Percentiles rank a stretch among this genome's conserved stretches.
phyloP scores from a whole-genome alignment of 352 stramenopile genomes.

The Phytophthora crassamura region DNA sequence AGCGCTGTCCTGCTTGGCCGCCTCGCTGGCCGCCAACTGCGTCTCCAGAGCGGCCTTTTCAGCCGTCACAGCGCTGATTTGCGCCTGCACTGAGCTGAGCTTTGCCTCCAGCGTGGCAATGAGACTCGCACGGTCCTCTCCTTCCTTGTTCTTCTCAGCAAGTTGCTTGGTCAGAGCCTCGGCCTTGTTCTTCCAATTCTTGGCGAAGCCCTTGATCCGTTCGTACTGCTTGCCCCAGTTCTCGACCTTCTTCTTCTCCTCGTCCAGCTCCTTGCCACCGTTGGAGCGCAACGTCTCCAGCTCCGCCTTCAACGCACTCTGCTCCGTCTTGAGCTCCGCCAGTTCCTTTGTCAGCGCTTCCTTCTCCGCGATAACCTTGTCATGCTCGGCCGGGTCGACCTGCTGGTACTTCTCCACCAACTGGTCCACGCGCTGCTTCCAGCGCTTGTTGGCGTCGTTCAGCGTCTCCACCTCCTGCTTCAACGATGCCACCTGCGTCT shows the following conservation, averaged over 20 bases:
- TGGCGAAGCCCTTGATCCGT: slow-evolving; percentile 81
- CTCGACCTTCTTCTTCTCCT: slow-evolving; percentile 72
- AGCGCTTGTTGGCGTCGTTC: slow-evolving; percentile 71
- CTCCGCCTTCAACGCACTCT: slow-evolving; percentile 49
- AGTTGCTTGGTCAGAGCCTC: slow-evolving; percentile 70
- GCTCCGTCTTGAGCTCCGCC: slow-evolving; percentile 47
- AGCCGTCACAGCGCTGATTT: slow-evolving; percentile 34
- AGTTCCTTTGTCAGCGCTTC: slow-evolving; percentile 60
- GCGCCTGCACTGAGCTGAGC: slow-evolving; percentile 38
- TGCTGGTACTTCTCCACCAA: slow-evolving; percentile 88
- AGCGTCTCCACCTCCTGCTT: slow-evolving; percentile 71
- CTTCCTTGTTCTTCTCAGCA: slow-evolving; percentile 72
- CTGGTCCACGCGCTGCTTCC: slow-evolving; percentile 84
- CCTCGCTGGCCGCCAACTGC: slow-evolving; percentile 50
- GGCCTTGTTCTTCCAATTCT: slow-evolving; percentile 85
- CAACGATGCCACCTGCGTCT: slow-evolving; percentile 60
- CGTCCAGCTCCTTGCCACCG: slow-evolving; percentile 57
- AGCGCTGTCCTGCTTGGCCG: slow-evolving; percentile 44
- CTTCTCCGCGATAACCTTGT: slow-evolving; percentile 71
- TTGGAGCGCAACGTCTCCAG: slow-evolving; percentile 55
- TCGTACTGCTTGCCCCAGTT: slow-evolving; percentile 83
- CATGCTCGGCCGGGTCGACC: slow-evolving; percentile 73
- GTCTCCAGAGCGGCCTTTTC: slow-evolving; percentile 58
- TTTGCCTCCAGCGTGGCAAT: slow-evolving; percentile 53
- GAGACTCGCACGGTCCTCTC: slow-evolving; percentile 50